phyloP scores from a whole-genome alignment of 257 asterid species.

The Verbascum thapsus region DNA sequence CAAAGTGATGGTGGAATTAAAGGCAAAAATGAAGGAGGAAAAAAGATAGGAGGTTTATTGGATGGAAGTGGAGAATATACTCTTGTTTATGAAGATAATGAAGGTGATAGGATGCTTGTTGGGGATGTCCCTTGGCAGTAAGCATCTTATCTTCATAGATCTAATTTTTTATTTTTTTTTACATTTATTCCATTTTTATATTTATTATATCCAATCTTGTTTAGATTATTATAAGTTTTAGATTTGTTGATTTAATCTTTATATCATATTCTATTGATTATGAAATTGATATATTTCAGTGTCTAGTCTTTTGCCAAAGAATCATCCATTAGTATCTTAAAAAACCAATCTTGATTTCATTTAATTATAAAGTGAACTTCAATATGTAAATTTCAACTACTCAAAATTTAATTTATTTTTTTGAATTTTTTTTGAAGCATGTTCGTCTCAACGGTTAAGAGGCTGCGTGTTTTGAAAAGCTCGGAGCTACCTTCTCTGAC shows the following conservation, averaged over 20 bases:
- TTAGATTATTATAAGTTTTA: constrained; percentile 19
- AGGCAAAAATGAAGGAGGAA: constrained; percentile 42
- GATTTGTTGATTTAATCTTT: neutral
- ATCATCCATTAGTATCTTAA: too few species aligned
- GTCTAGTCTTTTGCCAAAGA: too few species aligned
- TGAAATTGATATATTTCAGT: too few species aligned
- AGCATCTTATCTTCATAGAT: constrained; percentile 49
- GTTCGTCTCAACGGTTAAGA: constrained; percentile 86
- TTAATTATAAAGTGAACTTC: too few species aligned
- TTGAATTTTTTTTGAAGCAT: too few species aligned
- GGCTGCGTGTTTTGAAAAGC: constrained; percentile 86
- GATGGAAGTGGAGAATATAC: constrained; percentile 93
- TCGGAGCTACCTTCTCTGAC: constrained; percentile 66
- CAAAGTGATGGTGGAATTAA: too few species aligned
- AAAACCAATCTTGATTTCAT: too few species aligned
- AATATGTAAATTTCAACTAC: too few species aligned
- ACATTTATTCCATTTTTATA: too few species aligned
- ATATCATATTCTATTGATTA: too few species aligned
- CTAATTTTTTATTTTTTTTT: constrained; percentile 28
- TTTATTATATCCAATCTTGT: neutral
- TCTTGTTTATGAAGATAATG: constrained; percentile 94
- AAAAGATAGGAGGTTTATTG: constrained; percentile 57
- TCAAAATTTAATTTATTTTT: too few species aligned
- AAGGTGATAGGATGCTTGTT: constrained; percentile 98
- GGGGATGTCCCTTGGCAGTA: constrained; percentile 99